These are phyloP conservation scores for Anethum foeniculum DNA, from an alignment of 140 eudicot genomes.

Conservation along the genomic window DNA sequence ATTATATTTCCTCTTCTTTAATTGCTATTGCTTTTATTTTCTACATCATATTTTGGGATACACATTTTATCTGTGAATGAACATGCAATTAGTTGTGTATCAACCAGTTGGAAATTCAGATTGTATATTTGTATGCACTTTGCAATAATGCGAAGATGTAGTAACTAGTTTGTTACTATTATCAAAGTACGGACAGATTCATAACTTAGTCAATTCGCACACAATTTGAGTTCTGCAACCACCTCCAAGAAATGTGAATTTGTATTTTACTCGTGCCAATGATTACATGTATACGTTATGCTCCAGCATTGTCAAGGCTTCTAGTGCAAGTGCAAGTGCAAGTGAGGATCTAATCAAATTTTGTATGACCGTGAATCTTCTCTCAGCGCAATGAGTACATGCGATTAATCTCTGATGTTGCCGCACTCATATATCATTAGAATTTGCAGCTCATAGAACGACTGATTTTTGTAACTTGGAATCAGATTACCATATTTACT, in stretches of 20 bases:
- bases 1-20: too few species aligned
- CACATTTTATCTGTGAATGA: too few species aligned
- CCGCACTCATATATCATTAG: neutral
- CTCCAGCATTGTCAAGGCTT: neutral
- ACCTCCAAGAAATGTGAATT: neutral
- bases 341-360: neutral
- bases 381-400: neutral
- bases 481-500: neutral
- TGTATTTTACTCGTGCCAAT: neutral
- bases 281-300: neutral
- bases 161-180: neutral
- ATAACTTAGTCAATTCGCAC: neutral
- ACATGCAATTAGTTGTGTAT: too few species aligned
- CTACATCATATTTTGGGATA: too few species aligned
- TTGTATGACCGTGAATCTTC: neutral
- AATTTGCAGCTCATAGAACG: neutral
- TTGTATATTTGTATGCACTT: neutral
- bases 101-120: neutral
- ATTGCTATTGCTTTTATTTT: too few species aligned
- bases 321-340: neutral
- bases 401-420: neutral
- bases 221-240: neutral
- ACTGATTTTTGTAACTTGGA: too few species aligned
- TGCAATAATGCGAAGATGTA: neutral
- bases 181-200: neutral